Evolutionary conservation across 2,329 filamentous ascomycete genomes (phyloP), one percentile per base, ranked within the genome.

Genomic region (Fusarium pseudonygamai): DNA sequence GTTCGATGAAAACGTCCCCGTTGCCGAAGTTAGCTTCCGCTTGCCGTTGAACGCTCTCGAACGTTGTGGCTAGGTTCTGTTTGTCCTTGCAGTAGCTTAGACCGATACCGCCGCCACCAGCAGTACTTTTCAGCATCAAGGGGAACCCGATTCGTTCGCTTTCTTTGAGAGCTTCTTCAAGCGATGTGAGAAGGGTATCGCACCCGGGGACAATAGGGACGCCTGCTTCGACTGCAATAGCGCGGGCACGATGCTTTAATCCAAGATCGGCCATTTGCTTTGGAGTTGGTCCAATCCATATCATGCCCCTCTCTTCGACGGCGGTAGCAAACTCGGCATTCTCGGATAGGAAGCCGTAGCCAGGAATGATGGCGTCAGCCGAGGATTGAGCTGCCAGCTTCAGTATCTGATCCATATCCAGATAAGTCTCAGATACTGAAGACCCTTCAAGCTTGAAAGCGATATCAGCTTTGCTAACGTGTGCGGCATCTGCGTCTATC

Each of bases 271-370:
- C 73, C 75, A 85, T 85, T 18, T 81, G 79, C 18, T 84, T 80
- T 0, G 88, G 83, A 18, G 83, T 85, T 4, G 91, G 91, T 0
- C 91, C 91, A 20, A 89, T 84, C 83, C 89, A 93, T 4, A 83
- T 82, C 67, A 93, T 83, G 0, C 89, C 91, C 4, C 86, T 86
- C 14, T 85, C 81, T 28, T 83, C 78, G 2, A 91, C 87, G 1
- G 83, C 80, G 28, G 83, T 78, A 1, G 91, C 90, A 76, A 93
- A 92, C 9, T 87, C 84, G 9, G 88, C 85, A 76, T 92, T 91
- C 66, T 93, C 91, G 1, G 87, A 88, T 3, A 93, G 80, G 67
- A 92, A 92, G 1, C 91, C 91, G 80, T 93, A 93, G 5, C 91
- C 91, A 0, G 91, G 91, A 56, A 91, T 89, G 22, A 93, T 85